Base-by-base conservation (phyloP, 495 filamentous ascomycete genomes). In the Thozetella sp. region DNA sequence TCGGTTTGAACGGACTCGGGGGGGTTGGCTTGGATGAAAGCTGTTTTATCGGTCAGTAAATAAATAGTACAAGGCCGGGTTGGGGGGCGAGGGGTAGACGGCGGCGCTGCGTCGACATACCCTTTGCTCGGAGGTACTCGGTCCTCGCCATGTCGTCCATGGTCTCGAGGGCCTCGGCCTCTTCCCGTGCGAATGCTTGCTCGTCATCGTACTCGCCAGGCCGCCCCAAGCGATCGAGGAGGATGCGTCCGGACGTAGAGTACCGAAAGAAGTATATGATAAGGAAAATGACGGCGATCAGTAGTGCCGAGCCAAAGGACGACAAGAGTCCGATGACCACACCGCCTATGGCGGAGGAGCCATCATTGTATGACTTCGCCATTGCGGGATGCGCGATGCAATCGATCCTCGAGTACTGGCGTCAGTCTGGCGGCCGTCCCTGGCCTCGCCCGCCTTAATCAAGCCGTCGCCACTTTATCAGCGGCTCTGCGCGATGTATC, bases 131-230 rank as follows among this genome's bases (percentile, higher is more conserved):
- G 43, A 96, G 69, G 75, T 98, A 99, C 71, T 98, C 96, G 27
- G 86, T 86, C 74, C 90, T 83, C 68, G 92, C 86, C 65, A 97
- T 76, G 63, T 99, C 95, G 76, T 97, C 95, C 96, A 98, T 98
- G 56, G 82, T 81, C 77, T 97, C 96, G 70, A 99, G 73, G 56
- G 96, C 95, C 72, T 96, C 93, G 25, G 91, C 93, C 85, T 99
- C 95, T 75, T 98, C 95, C 62, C 90, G 86, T 60, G 85, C 82
- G 74, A 93, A 96, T 25, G 90, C 89, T 72, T 97, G 93, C 72
- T 98, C 95, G 78, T 99, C 95, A 74, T 99, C 95, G 78, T 90
- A 99, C 76, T 97, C 95, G 60, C 95, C 95, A 1, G 95, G 94
- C 56, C 96, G 83, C 43, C 92, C 93, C 70, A 99, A 90, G 62